Evolutionary conservation across 192 early-diverging fungal species (phyloP).

Genomic region (Phlyctochytrium planicorne): DNA sequence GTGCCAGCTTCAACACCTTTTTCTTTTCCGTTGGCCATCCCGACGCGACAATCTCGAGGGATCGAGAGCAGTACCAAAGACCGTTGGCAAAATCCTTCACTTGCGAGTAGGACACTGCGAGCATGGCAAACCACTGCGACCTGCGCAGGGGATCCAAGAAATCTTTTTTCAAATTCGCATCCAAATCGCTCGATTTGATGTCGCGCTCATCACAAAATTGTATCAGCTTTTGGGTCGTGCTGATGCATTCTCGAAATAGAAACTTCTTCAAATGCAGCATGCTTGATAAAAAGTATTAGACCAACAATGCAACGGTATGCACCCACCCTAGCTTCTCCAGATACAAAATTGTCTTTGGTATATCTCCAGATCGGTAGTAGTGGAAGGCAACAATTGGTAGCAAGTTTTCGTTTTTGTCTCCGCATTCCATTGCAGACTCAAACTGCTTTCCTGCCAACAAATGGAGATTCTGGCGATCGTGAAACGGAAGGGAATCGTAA

Average conservation of each 20-base stretch:
- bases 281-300: neutral
- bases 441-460: neutral
- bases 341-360: neutral
- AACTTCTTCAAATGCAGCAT: neutral
- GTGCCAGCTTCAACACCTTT: neutral
- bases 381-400: neutral
- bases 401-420: neutral
- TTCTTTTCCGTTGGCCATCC: neutral
- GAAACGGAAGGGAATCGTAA: neutral
- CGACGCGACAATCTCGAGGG: neutral
- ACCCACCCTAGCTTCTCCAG: slow-evolving; percentile 5
- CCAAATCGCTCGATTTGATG: neutral
- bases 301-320: neutral
- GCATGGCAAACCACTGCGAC: neutral
- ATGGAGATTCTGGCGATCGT: neutral
- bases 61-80: neutral
- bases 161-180: neutral
- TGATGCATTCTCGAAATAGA: neutral
- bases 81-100: neutral
- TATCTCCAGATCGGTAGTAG: neutral
- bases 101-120: neutral
- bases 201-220: neutral
- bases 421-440: neutral
- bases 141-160: neutral
- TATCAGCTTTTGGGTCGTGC: neutral